A percentile compares a stretch with the other conserved stretches of the same genome.
phyloP scores from a whole-genome alignment of 2,329 filamentous ascomycete species.

The Magnaporthiopsis rhizophila region DNA sequence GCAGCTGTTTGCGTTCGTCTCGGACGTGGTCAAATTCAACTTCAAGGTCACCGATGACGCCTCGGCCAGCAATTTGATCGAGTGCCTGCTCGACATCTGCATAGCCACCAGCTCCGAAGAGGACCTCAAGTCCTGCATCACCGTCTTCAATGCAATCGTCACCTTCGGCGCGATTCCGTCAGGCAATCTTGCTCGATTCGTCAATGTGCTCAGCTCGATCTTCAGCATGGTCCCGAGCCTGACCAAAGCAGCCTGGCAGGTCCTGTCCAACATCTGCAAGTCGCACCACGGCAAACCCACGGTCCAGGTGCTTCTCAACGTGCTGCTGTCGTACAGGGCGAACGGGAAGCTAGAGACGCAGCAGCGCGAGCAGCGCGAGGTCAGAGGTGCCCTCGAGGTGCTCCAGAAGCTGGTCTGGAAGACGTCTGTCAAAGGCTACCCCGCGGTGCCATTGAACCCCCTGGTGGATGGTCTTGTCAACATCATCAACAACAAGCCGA shows the following conservation, averaged over 20 bases:
- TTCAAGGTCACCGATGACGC: constrained; percentile 59
- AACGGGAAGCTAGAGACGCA: constrained; percentile 41
- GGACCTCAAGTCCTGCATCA: constrained; percentile 60
- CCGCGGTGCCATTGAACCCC: constrained; percentile 48
- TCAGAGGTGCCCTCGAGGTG: constrained; percentile 55
- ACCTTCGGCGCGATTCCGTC: constrained; percentile 64
- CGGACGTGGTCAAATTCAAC: constrained; percentile 68
- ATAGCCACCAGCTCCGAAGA: constrained; percentile 55
- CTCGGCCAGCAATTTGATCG: constrained; percentile 53
- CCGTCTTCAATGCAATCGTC: constrained; percentile 61
- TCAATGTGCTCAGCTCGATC: constrained; percentile 65
- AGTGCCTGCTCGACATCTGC: constrained; percentile 57
- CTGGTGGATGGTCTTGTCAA: constrained; percentile 50
- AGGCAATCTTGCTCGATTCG: constrained; percentile 53
- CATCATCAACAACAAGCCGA: constrained; percentile 35
- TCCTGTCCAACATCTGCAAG: constrained; percentile 60
- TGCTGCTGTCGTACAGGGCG: constrained; percentile 41
- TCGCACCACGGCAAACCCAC: constrained; percentile 67
- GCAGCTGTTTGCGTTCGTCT: constrained; percentile 56
- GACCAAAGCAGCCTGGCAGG: constrained; percentile 60
- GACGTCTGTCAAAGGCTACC: constrained; percentile 51
- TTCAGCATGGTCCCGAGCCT: constrained; percentile 56
- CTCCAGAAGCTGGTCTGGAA: constrained; percentile 56
- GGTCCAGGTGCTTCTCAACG: constrained; percentile 56
- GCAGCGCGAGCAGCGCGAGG: constrained; percentile 34